Base-by-base conservation (phyloP, 371 early-diverging fungal species). In the Syncephalastrum contaminatum region DNA sequence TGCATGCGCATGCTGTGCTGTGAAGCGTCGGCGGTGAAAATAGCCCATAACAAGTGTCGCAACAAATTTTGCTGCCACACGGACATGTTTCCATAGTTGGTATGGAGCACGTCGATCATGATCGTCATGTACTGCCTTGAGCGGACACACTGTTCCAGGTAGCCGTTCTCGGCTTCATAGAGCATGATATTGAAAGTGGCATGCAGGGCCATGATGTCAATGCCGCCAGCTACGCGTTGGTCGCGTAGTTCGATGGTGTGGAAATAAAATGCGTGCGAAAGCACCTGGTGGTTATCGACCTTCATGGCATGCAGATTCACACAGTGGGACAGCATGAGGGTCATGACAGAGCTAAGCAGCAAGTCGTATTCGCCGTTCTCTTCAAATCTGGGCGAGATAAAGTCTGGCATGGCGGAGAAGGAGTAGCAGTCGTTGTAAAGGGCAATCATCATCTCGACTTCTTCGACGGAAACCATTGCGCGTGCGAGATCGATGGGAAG, bases 51-150 rank as follows among this genome's bases (percentile, higher is more conserved):
- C 43, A 64, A 43, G 48, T 64, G 64, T 39, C 64, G 51, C 14
- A 59, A 21, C n/a, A 64, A 43, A 55, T 51, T 64, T 48, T 64
- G 64, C 39, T 64, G 64, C 64, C 64, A 64, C 36, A 64, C 64
- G 1, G 59, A 59, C 64, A 64, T 64, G 25, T 43, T 58, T 14
- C 54, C 46, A 50, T 64, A 64, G 42, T 59, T 51, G 45, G 54
- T 42, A 52, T 64, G 64, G 25, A 64, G 53, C 16, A 53, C 42
- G 44, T 64, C 59, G 47, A 64, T 64, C 64, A 64, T 64, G 42
- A 58, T 50, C 41, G 64, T 19, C 64, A 64, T 64, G 42, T 53
- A 59, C 47, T 59, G 64, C 22, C 64, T 25, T 20, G 64, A 64
- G 42, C 47, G 27, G 16, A 48, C 48, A 40, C 59, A 54, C 44